Percentiles rank a stretch among this genome's conserved stretches.
phyloP scores from a whole-genome alignment of 2,329 filamentous ascomycete species.

The Stagonosporopsis chrysanthemi region DNA sequence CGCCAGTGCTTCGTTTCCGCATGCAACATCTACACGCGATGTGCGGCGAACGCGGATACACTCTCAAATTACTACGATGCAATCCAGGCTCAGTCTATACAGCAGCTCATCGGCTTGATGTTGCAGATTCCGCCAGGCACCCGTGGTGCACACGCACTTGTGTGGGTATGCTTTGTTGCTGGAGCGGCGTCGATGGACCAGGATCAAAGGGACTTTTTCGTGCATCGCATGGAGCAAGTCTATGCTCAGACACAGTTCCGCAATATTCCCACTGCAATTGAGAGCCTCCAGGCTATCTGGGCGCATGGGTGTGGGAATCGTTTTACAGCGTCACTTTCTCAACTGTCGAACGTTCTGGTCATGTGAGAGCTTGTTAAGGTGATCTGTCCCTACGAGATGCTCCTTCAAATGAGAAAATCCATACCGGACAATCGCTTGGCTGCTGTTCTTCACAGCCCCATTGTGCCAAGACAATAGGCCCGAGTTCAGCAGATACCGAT shows the following conservation, averaged over 20 bases:
- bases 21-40: slow-evolving; percentile 23
- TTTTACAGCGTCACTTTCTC: slow-evolving; percentile 20
- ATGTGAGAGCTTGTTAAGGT: slow-evolving; percentile 16
- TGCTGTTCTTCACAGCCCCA: too few species aligned
- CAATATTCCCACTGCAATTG: slow-evolving; percentile 28
- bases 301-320: slow-evolving; percentile 10
- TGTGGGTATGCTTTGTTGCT: slow-evolving; percentile 33
- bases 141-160: slow-evolving; percentile 27
- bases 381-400: too few species aligned
- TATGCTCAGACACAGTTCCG: slow-evolving; percentile 27
- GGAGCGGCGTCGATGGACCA: slow-evolving; percentile 25
- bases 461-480: too few species aligned
- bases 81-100: slow-evolving; percentile 12
- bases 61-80: background rate
- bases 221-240: slow-evolving; percentile 21
- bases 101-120: slow-evolving; percentile 18
- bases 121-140: slow-evolving; percentile 17
- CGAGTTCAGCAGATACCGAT: too few species aligned
- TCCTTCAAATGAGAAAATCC: too few species aligned
- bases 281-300: slow-evolving; percentile 26
- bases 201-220: slow-evolving; percentile 24
- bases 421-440: too few species aligned
- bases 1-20: slow-evolving; percentile 25
- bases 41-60: slow-evolving; percentile 14
- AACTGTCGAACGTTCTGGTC: slow-evolving; percentile 24